These are phyloP conservation scores for Penicillium oxalicum DNA, from an alignment of 2,329 filamentous ascomycete species.

Conservation along the genomic window DNA sequence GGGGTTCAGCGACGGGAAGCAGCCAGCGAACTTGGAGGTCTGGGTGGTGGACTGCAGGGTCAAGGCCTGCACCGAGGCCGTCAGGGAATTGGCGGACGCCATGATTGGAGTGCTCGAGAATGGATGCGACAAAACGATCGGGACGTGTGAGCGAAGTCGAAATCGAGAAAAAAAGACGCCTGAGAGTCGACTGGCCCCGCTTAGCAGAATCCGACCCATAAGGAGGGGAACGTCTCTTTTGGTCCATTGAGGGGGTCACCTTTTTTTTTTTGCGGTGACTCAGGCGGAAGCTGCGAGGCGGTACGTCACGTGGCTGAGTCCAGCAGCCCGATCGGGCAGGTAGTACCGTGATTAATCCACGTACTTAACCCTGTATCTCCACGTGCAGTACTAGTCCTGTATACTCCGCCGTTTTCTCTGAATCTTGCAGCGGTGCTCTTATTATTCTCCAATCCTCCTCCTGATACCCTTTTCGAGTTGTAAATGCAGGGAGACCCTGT, in stretches of 20 bases:
- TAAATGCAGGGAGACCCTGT: no score
- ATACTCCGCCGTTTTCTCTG: no score
- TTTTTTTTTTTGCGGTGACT: constrained; percentile 24
- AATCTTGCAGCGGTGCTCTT: no score
- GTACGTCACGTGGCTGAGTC: constrained; percentile 18
- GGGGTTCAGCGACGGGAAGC: constrained; percentile 42
- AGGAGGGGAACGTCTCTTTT: constrained; percentile 25
- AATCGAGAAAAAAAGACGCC: constrained; percentile 23
- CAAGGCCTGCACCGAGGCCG: constrained; percentile 34
- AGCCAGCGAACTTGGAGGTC: constrained; percentile 37
- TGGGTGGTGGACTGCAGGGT: constrained; percentile 37
- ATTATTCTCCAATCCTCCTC: no score
- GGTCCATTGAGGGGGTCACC: constrained; percentile 5
- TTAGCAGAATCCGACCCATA: constrained; percentile 37
- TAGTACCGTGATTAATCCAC: neutral
- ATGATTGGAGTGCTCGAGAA: constrained; percentile 24
- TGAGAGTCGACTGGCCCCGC: constrained; percentile 36
- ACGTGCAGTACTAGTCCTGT: no score
- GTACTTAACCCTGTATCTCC: neutral
- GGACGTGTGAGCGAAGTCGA: constrained; percentile 6
- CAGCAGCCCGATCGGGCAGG: neutral
- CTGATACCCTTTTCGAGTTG: no score
- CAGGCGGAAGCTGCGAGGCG: constrained; percentile 27
- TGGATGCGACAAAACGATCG: constrained; percentile 9
- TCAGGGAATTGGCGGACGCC: constrained; percentile 31